phyloP scores from a whole-genome alignment of 2,329 filamentous ascomycete genomes.

The Hymenoscyphus infarciens region DNA sequence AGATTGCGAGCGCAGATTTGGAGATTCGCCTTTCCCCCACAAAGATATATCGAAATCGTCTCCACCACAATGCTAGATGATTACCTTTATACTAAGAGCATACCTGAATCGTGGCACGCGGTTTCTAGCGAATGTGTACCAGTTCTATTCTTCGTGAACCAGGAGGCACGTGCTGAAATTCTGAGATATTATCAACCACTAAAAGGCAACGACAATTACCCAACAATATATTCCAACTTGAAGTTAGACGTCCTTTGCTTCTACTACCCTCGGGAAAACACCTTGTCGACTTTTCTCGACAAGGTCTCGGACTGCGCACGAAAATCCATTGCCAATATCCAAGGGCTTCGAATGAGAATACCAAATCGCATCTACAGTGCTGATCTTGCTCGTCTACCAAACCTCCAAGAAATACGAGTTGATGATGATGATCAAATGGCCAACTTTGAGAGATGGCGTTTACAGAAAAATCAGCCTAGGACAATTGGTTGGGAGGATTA shows the following conservation, averaged over 20 bases:
- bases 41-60: neutral
- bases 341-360: neutral
- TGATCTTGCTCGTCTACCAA: neutral
- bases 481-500: neutral
- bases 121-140: neutral
- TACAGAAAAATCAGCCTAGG: neutral
- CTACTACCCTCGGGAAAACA: neutral
- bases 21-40: neutral
- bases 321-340: neutral
- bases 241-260: neutral
- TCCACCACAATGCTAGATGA: neutral
- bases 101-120: neutral
- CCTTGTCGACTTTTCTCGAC: neutral
- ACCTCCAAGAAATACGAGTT: neutral
- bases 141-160: neutral
- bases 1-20: neutral
- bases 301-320: neutral
- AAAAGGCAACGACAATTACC: neutral
- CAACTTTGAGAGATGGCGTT: no score
- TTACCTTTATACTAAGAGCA: neutral
- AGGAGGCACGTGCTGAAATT: neutral
- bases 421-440: neutral
- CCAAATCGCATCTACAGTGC: neutral
- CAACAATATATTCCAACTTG: neutral
- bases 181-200: neutral